Conservation (phyloP, 2,329 filamentous ascomycete genomes). For the Diplodia seriata region DNA sequence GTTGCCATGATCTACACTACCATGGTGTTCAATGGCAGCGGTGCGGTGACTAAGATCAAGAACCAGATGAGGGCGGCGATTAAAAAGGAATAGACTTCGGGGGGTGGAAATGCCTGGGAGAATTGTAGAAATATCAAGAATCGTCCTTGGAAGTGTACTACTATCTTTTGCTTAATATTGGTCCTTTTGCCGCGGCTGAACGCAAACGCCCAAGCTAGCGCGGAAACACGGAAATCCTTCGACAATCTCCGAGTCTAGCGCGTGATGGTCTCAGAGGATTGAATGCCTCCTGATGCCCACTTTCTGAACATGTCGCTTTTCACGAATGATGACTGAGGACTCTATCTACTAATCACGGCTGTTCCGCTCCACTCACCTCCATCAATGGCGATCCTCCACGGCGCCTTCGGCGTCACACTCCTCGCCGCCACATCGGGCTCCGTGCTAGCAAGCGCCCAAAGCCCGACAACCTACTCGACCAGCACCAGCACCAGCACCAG, state of each 20-base stretch:
- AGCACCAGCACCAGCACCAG: conserved; percentile 3
- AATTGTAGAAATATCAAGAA: conserved; percentile 3
- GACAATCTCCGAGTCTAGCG: conserved; percentile 11
- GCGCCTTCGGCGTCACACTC: too few species aligned
- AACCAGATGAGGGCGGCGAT: conserved; percentile 57
- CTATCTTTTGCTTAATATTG: neutral
- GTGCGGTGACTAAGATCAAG: conserved; percentile 64
- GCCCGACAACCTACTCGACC: neutral
- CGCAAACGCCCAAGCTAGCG: neutral
- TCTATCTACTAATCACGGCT: neutral
- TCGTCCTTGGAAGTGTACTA: neutral
- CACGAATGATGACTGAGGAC: neutral
- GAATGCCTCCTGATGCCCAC: neutral
- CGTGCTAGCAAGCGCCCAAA: neutral
- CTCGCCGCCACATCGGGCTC: neutral
- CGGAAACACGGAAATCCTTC: conserved; percentile 4
- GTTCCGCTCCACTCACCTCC: neutral
- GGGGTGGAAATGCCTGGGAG: neutral
- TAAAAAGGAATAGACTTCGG: conserved; percentile 32
- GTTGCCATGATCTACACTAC: conserved; percentile 92
- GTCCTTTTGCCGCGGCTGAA: neutral
- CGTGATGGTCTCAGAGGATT: neutral
- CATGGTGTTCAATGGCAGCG: conserved; percentile 67
- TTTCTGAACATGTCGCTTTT: neutral
- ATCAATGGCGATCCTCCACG: neutral